phyloP scores from a whole-genome alignment of 2,329 filamentous ascomycete species.

The Cladosporium sp. region DNA sequence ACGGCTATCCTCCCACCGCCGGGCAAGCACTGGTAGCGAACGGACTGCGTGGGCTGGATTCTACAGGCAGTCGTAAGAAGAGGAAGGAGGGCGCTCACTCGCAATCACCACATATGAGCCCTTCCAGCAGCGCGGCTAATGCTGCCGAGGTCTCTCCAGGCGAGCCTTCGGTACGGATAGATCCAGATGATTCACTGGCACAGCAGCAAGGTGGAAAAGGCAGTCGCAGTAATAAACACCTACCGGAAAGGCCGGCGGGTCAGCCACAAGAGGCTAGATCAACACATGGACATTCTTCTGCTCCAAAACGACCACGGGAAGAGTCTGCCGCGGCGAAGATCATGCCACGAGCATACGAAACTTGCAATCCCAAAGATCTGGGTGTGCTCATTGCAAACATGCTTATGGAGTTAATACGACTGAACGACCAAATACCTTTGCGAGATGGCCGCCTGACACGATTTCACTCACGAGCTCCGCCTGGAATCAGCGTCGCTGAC shows the following conservation, averaged over 20 bases:
- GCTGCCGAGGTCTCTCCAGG: slow-evolving; percentile 7
- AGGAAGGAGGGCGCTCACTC: slow-evolving; percentile 20
- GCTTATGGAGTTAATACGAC: slow-evolving; percentile 88
- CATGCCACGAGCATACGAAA: slow-evolving; percentile 73
- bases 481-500: slow-evolving; percentile 89
- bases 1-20: slow-evolving; percentile 42
- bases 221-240: neutral
- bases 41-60: slow-evolving; percentile 14
- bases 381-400: slow-evolving; percentile 90
- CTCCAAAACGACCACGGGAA: slow-evolving; percentile 40
- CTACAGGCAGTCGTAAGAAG: slow-evolving; percentile 22
- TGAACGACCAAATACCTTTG: slow-evolving; percentile 84
- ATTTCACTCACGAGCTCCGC: slow-evolving; percentile 79
- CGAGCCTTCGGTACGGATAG: slow-evolving; percentile 7
- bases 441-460: slow-evolving; percentile 81
- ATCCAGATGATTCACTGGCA: neutral
- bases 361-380: slow-evolving; percentile 77
- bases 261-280: slow-evolving; percentile 26
- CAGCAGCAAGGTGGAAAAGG: neutral
- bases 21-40: slow-evolving; percentile 19
- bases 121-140: neutral
- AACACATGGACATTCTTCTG: slow-evolving; percentile 27
- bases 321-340: slow-evolving; percentile 47
- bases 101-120: slow-evolving; percentile 17
- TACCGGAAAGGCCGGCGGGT: slow-evolving; percentile 3